These are phyloP conservation scores for Saccharomycopsis synnaedendra DNA, from an alignment of 805 yeast species.

Conservation along the genomic window DNA sequence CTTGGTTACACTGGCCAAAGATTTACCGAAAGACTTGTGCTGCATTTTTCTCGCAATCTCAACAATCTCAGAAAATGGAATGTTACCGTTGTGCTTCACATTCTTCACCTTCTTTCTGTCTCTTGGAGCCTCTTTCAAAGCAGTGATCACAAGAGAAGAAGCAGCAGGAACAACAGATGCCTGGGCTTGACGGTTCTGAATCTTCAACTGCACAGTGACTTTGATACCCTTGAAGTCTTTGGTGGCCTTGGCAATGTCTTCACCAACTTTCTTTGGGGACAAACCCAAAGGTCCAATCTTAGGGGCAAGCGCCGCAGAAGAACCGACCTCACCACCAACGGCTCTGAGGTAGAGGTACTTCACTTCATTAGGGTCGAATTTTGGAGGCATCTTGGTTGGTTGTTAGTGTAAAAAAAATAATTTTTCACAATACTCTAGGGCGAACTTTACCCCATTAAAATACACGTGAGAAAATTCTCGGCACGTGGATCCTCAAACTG, in stretches of 20 bases:
- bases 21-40: slow-evolving; percentile 97
- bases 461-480: too few species aligned
- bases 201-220: slow-evolving; percentile 96
- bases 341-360: slow-evolving; percentile 98
- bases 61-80: slow-evolving; percentile 90
- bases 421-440: too few species aligned
- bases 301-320: slow-evolving; percentile 98
- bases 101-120: slow-evolving; percentile 99
- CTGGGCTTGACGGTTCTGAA: slow-evolving; percentile 99
- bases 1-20: slow-evolving; percentile 91
- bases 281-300: slow-evolving; percentile 99
- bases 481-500: too few species aligned
- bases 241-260: slow-evolving; percentile 99
- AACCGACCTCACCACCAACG: slow-evolving; percentile 99
- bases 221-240: slow-evolving; percentile 97
- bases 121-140: slow-evolving; percentile 99
- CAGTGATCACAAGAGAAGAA: slow-evolving; percentile 96
- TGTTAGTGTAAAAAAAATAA: background rate
- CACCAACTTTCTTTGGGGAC: slow-evolving; percentile 99
- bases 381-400: slow-evolving; percentile 72
- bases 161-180: slow-evolving; percentile 99
- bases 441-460: too few species aligned
- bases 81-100: slow-evolving; percentile 98
- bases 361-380: slow-evolving; percentile 98
- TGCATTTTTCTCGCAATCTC: slow-evolving; percentile 97